Evolutionary conservation across 2,329 filamentous ascomycete species (phyloP).

Genomic region (Verticillium nubilum): DNA sequence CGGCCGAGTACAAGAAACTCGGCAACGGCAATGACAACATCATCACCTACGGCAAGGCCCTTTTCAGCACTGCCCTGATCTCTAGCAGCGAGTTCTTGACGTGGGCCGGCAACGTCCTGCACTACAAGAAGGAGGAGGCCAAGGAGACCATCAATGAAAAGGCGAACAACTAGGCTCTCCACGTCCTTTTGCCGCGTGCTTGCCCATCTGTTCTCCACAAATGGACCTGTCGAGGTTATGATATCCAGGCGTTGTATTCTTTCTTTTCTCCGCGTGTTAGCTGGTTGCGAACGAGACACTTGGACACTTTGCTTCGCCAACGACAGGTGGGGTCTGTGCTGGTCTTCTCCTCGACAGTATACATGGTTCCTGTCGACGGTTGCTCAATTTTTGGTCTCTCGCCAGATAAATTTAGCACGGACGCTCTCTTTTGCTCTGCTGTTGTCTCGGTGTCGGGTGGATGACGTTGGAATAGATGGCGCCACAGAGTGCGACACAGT

Average conservation of each 20-base stretch:
- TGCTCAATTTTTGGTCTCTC: not conserved
- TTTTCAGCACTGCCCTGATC: constrained; percentile 61
- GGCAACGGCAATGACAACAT: constrained; percentile 59
- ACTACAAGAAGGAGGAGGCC: constrained; percentile 56
- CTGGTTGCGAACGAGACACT: not conserved
- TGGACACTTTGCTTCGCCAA: not conserved
- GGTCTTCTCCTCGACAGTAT: not conserved
- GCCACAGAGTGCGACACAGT: not conserved
- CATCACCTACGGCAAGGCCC: constrained; percentile 64
- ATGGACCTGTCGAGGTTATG: not conserved
- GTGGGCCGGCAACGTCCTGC: constrained; percentile 55
- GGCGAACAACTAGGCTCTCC: constrained; percentile 31
- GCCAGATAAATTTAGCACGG: not conserved
- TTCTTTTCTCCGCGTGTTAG: not conserved
- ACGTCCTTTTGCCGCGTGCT: not conserved
- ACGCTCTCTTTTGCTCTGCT: not conserved
- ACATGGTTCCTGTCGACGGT: not conserved
- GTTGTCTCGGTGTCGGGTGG: not conserved
- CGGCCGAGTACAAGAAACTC: constrained; percentile 55
- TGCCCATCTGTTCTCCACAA: not conserved
- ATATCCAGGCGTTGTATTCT: not conserved
- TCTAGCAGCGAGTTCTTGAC: constrained; percentile 59
- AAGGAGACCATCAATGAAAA: constrained; percentile 51
- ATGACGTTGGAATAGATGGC: not conserved
- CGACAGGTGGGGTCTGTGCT: not conserved